Percentiles rank a stretch among this genome's conserved stretches.
These are phyloP conservation scores for Saturnispora galanensis DNA, from an alignment of 805 yeast genomes.

Conservation along the genomic window DNA sequence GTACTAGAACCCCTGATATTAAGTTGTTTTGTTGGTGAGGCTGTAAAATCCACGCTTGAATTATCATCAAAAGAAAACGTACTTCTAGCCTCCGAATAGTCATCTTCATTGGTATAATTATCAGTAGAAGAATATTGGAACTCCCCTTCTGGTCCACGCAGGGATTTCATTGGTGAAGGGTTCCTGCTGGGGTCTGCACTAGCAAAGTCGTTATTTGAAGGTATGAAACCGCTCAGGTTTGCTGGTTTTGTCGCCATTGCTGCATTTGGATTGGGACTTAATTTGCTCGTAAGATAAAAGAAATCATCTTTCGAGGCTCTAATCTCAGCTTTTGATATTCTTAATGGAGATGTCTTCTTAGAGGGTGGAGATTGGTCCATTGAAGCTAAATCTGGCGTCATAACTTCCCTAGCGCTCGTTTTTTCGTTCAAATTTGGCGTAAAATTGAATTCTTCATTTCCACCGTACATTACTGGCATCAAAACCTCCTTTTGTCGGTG, in stretches of 20 bases:
- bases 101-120: not conserved
- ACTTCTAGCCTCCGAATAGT: not conserved
- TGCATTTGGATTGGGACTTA: slow-evolving; percentile 25
- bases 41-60: not conserved
- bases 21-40: slow-evolving; percentile 4
- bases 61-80: slow-evolving; percentile 5
- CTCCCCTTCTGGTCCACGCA: slow-evolving; percentile 5
- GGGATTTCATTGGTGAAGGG: slow-evolving; percentile 4
- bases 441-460: not conserved
- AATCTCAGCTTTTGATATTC: not conserved
- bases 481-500: too few species aligned
- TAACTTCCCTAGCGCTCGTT: not conserved
- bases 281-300: slow-evolving; percentile 18
- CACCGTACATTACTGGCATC: not conserved
- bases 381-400: not conserved
- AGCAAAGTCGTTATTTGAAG: not conserved
- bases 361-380: slow-evolving; percentile 14
- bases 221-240: slow-evolving; percentile 4
- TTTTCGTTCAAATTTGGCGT: not conserved
- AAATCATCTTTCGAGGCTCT: slow-evolving; percentile 19
- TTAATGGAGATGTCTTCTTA: slow-evolving; percentile 22
- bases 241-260: slow-evolving; percentile 12
- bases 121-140: not conserved
- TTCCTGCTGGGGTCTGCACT: not conserved
- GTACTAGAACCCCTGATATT: not conserved